A percentile compares a stretch with the other conserved stretches of the same genome.
Conservation (phyloP, 371 early-diverging fungal genomes). For the Syncephalastrum monosporum region DNA sequence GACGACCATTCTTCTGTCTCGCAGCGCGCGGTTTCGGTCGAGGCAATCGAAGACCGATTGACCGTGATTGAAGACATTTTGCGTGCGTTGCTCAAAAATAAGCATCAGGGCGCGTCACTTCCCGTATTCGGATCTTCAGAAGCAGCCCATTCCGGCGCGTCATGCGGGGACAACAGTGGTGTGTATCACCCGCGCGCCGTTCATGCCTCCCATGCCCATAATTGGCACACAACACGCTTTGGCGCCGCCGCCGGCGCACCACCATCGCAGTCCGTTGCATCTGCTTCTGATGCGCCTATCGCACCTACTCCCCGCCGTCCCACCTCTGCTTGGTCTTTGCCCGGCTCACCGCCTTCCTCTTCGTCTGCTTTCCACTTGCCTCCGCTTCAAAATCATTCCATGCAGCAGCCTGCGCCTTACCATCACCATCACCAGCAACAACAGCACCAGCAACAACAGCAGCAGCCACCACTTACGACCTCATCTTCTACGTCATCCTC, state of each 20-base stretch:
- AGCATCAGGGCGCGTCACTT: constrained; percentile 2
- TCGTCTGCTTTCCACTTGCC: constrained; percentile 12
- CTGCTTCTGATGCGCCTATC: constrained; percentile 4
- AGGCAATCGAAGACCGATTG: constrained; percentile 42
- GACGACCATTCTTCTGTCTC: not conserved
- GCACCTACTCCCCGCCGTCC: constrained; percentile 18
- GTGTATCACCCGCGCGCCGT: constrained; percentile 19
- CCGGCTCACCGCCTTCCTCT: constrained; percentile 11
- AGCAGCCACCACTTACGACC: too few relatives aligned
- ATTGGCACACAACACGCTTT: constrained; percentile 12
- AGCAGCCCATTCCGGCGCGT: constrained; percentile 2
- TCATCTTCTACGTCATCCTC: constrained; percentile 1
- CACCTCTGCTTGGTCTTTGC: constrained; percentile 14
- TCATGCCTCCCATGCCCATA: constrained; percentile 20
- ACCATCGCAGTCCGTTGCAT: not conserved
- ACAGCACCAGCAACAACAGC: constrained; percentile 7
- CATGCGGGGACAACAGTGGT: constrained; percentile 2
- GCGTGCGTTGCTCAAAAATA: constrained; percentile 26
- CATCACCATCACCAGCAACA: constrained; percentile 8
- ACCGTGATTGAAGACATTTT: constrained; percentile 41
- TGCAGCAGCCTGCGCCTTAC: not conserved
- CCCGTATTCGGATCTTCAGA: constrained; percentile 14
- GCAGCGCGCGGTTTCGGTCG: constrained; percentile 15
- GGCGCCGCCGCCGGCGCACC: not conserved
- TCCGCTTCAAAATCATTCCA: not conserved